A percentile compares a stretch with the other conserved stretches of the same genome.
Conservation (phyloP, 306 rosid species). For the Dryas drummondii region DNA sequence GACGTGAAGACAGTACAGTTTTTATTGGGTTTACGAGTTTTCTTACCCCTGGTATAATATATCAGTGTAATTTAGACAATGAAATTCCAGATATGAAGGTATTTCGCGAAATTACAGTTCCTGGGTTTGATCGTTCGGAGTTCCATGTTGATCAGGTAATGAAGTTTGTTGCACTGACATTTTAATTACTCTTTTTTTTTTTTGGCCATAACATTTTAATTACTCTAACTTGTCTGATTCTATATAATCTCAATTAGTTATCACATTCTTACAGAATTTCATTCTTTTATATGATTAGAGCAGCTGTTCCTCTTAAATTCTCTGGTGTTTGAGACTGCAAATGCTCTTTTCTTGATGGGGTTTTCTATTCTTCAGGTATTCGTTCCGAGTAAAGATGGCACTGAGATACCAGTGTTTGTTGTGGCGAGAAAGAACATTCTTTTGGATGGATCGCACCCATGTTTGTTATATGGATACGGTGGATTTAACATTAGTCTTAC, state of each 20-base stretch:
- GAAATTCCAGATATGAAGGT: constrained; percentile 67
- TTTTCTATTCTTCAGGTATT: constrained; percentile 60
- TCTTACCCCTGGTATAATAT: constrained; percentile 81
- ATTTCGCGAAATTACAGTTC: constrained; percentile 74
- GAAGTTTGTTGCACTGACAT: neutral
- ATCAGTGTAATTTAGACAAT: constrained; percentile 64
- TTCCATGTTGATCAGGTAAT: constrained; percentile 77
- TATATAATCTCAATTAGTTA: neutral
- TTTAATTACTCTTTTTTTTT: neutral
- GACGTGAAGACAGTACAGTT: constrained; percentile 61
- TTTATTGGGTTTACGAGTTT: constrained; percentile 82
- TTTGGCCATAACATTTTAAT: neutral
- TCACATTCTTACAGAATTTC: neutral
- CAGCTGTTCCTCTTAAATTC: neutral
- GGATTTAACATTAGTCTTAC: constrained; percentile 83
- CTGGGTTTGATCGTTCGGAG: constrained; percentile 75
- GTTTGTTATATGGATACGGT: constrained; percentile 85
- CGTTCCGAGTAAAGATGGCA: constrained; percentile 77
- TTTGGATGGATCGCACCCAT: constrained; percentile 94
- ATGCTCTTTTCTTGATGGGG: constrained; percentile 8
- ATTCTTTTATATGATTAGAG: neutral
- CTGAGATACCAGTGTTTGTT: constrained; percentile 74
- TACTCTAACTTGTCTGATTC: neutral
- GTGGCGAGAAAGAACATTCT: constrained; percentile 62
- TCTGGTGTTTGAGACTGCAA: constrained; percentile 5